Evolutionary conservation across 2,329 filamentous ascomycete species (phyloP).

Genomic region (Ampelomyces quisqualis): DNA sequence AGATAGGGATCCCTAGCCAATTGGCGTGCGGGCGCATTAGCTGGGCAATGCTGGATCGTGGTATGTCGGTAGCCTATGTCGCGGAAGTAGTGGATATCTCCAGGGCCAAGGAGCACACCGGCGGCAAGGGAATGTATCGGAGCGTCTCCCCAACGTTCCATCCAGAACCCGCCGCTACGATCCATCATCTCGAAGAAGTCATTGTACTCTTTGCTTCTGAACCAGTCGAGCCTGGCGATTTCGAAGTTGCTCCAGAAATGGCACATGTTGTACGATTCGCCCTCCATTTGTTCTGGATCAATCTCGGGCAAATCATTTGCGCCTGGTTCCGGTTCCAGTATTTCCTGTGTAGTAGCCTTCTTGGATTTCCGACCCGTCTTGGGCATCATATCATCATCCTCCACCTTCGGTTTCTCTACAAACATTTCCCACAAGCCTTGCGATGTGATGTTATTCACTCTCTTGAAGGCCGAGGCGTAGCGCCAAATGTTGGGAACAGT

Average conservation of each 20-base stretch:
- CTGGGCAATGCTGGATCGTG: slow-evolving; percentile 97
- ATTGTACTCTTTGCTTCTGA: slow-evolving; percentile 94
- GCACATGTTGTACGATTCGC: slow-evolving; percentile 99
- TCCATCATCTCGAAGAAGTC: slow-evolving; percentile 99
- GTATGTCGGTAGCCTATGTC: slow-evolving; percentile 98
- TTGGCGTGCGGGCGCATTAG: slow-evolving; percentile 88
- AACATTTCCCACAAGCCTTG: slow-evolving; percentile 99
- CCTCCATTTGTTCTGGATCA: slow-evolving; percentile 91
- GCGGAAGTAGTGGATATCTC: slow-evolving; percentile 97
- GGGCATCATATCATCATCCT: slow-evolving; percentile 54
- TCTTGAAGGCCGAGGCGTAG: slow-evolving; percentile 97
- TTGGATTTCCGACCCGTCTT: slow-evolving; percentile 66
- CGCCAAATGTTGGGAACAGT: slow-evolving; percentile 98
- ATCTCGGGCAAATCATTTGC: slow-evolving; percentile 73
- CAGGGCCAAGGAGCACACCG: slow-evolving; percentile 75
- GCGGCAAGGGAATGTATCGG: slow-evolving; percentile 97
- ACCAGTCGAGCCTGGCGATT: slow-evolving; percentile 92
- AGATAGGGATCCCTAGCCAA: slow-evolving; percentile 76
- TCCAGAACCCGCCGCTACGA: slow-evolving; percentile 96
- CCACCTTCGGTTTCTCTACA: slow-evolving; percentile 70
- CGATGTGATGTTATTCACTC: slow-evolving; percentile 83
- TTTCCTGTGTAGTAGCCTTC: slow-evolving; percentile 74
- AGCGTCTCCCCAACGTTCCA: slow-evolving; percentile 98
- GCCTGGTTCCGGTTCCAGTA: slow-evolving; percentile 72
- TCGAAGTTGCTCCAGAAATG: slow-evolving; percentile 99